Base-by-base conservation (phyloP, 805 yeast genomes). In the Metahyphopichia silvanorum region DNA sequence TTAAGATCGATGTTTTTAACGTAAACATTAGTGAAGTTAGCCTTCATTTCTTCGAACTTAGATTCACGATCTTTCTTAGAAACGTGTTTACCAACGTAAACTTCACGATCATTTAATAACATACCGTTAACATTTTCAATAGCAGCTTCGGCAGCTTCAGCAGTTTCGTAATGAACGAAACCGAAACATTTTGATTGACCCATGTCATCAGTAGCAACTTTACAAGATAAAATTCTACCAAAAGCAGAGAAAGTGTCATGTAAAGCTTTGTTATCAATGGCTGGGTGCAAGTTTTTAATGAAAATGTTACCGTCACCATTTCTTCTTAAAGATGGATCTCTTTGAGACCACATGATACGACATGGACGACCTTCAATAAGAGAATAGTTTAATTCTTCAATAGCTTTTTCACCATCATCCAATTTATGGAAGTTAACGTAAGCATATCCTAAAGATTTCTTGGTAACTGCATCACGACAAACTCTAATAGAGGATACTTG, bases 341-440 rank as follows among this genome's bases (percentile, higher is more conserved):
- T 87, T 76, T 93, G 98, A 49, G 97, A 88, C 97, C 98, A 88
- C 98, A 93, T 93, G 74, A 93, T 91, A 70, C 98, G 87, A 73
- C 97, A 88, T 55, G 96, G 88, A 58, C 83, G 86, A 58, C 96
- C 97, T 67, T 89, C 89, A 71, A 93, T 81, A 55, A 79, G 79
- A 39, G 88, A 69, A 76, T 93, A 93, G 86, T 91, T 93, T 69
- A 93, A 79, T 69, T 87, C 93, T 61, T 88, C 95, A 63, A 93
- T 74, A 43, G 98, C 98, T 58, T 76, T 81, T 71, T 82, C 88
- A 59, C 96, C 98, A 58, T 93, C 97, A 44, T 76, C 85, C 49
- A 76, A 69, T 65, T 82, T 79, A 72, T 82, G 88, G 82, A 73
- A 93, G 83, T 93, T 93, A 56, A 93, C 96, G 71, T 93, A 93